Conservation (phyloP, 2,329 filamentous ascomycete species). For the Colletotrichum destructivum region DNA sequence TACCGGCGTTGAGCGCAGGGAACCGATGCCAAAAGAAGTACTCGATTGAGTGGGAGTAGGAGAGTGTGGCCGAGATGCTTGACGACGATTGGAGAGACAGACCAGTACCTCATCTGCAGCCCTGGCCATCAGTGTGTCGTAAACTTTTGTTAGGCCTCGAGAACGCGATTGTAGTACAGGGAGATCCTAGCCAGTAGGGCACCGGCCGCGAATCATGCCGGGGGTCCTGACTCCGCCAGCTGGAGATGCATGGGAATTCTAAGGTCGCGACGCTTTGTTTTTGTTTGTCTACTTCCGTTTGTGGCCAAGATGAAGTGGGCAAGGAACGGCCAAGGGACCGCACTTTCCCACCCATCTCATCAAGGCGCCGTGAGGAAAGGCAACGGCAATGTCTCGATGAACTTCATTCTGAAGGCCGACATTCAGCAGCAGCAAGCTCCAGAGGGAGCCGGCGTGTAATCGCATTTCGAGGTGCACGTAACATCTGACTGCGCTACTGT, state of each 20-base stretch:
- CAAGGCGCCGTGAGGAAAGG: conserved; percentile 8
- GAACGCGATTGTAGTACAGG: conserved; percentile 25
- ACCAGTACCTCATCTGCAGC: conserved; percentile 29
- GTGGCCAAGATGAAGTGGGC: conserved; percentile 23
- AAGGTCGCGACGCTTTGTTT: conserved; percentile 29
- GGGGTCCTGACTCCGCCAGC: conserved; percentile 20
- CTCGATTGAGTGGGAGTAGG: conserved; percentile 11
- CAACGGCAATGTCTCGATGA: conserved; percentile 6
- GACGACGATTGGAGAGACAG: conserved; percentile 16
- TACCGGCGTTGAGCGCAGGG: conserved; percentile 10
- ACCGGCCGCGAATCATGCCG: conserved; percentile 35
- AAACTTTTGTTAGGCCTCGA: conserved; percentile 34
- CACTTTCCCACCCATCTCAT: conserved; percentile 8
- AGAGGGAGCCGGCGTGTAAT: conserved; percentile 25
- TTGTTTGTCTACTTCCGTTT: conserved; percentile 33
- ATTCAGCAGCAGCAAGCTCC: conserved; percentile 6
- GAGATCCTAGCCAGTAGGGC: conserved; percentile 25
- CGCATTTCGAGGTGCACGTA: conserved; percentile 32
- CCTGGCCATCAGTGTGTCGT: conserved; percentile 32
- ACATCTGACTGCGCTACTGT: not conserved
- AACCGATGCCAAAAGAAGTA: conserved; percentile 19
- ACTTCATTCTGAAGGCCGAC: not conserved
- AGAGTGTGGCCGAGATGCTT: conserved; percentile 24
- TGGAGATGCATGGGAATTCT: conserved; percentile 10
- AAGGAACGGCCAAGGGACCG: conserved; percentile 7